Base-by-base conservation (phyloP, 495 filamentous ascomycete species). In the Talaromyces thailandensis region DNA sequence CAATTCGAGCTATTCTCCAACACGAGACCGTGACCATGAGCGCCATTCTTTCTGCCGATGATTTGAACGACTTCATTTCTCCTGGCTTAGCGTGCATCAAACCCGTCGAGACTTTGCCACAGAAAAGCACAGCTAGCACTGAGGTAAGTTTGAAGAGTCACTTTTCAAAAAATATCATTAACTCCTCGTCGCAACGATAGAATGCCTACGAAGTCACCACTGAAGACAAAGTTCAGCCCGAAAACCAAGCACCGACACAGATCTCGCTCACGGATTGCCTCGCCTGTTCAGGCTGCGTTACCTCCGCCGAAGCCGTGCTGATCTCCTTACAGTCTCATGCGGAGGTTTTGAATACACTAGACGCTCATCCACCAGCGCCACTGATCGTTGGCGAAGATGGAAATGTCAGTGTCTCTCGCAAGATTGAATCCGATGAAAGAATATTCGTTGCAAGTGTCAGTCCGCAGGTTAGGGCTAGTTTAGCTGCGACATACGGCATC, bases 1-100 rank as follows among this genome's bases (percentile, higher is more conserved):
- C 14, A 26, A 26, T 11, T 11, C 14, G 51, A 55, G 51, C 4
- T 11, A 24, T 55, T 81, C 80, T 11, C 11, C 26, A 21, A 9
- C 5, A n/a, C n/a, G n/a, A 18, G 55, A 31, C 26, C 4, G 26
- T 25, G 26, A 81, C 71, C 62, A 98, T 98, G 93, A 93, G 89
- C 65, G 94, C 94, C 28, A 98, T 98, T 64, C 87, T 98, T 63
- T 97, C 93, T 57, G 90, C 88, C 64, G 93, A 98, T 76, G 92
- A 96, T 73, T 80, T 98, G 64, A 98, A 98, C 78, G 94, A 98
- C 80, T 98, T 98, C 78, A 98, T 98, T 69, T 92, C 88, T 31
- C 94, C 94, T 6, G 94, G 94, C 37, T 91, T 98, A 63, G 94
- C 94, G 37, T 98, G 94, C 75, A 97, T 98, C 74, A 98, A 98